Conservation (phyloP, 345 rosid genomes). For the Citrus mangshanensis region DNA sequence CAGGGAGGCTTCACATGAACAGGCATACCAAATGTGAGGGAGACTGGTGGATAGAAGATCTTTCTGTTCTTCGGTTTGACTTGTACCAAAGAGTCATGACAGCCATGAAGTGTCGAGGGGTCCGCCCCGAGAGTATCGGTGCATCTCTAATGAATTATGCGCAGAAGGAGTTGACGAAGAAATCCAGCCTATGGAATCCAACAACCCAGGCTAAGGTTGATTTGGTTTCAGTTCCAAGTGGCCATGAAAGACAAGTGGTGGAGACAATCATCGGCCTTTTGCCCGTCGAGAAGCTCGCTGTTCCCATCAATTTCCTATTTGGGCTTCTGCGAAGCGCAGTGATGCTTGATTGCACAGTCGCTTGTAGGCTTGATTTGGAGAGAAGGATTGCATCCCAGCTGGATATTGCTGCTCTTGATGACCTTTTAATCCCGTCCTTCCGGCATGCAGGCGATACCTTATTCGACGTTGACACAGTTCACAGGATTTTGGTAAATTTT, state of each 20-base stretch:
- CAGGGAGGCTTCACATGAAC: conserved; percentile 96
- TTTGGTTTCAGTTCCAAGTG: conserved; percentile 37
- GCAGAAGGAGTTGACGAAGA: conserved; percentile 83
- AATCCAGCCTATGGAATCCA: conserved; percentile 60
- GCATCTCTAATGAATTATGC: conserved; percentile 84
- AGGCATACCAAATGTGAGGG: conserved; percentile 73
- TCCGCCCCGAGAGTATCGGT: conserved; percentile 93
- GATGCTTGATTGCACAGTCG: conserved; percentile 71
- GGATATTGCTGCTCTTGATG: conserved; percentile 85
- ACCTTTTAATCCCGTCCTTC: conserved; percentile 88
- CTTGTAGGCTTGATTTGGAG: conserved; percentile 88
- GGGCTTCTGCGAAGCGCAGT: conserved; percentile 89
- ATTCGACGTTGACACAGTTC: conserved; percentile 91
- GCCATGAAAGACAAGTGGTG: conserved; percentile 69
- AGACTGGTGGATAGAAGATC: conserved; percentile 97
- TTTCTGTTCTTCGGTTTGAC: conserved; percentile 78
- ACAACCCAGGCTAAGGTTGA: conserved; percentile 50
- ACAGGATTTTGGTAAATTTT: conserved; percentile 86
- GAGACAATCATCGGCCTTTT: conserved; percentile 79
- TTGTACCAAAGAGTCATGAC: conserved; percentile 77
- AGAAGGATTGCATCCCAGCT: conserved; percentile 87
- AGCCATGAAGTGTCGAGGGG: conserved; percentile 95
- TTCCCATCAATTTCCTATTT: conserved; percentile 80
- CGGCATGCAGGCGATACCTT: conserved; percentile 82
- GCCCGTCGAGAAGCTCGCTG: conserved; percentile 87